Evolutionary conservation across 306 rosid genomes (phyloP), one percentile per base, ranked within the genome.

Genomic region (Quercus aquifolioides): DNA sequence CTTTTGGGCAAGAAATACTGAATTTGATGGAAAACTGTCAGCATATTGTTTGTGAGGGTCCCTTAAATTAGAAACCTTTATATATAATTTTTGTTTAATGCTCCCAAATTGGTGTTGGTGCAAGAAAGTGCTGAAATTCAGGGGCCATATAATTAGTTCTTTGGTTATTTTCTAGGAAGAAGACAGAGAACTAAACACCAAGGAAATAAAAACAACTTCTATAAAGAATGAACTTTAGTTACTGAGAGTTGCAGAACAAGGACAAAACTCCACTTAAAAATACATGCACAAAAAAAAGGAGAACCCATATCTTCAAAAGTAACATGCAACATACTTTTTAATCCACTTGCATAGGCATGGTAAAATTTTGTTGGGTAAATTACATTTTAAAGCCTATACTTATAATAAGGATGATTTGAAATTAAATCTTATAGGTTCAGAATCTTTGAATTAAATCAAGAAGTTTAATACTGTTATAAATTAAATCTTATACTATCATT

Each of bases 1-100:
- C 85, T 85, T 89, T 88, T 68, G 55, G 35, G 19, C 35, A 19
- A 20, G 77, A 79, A 79, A 73, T 21, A 73, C 25, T 30, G 28
- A 56, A 30, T 70, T 83, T 23, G 83, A 55, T 70, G 78, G 85
- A 71, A 83, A 83, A 84, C 10, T 84, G 91, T 86, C 92, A 78
- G 89, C 63, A 49, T 54, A 52, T 72, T 64, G 85, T 51, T 49
- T 49, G 72, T 65, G 78, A 63, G 85, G 89, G 86, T 78, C 88
- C 73, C 83, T 78, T 81, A 43, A 69, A 46, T 71, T 52, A 77
- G 54, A 81, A 21, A 69, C 60, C 67, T 73, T 78, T 65, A 55
- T 78, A 75, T 73, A 75, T 25, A 71, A 46, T 79, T 74, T 74
- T 75, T 79, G 20, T 70, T 81, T 78, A 81, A 76, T 79, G 26